A percentile compares a stretch with the other conserved stretches of the same genome.
These are phyloP conservation scores for Aspergillus costaricaensis DNA, from an alignment of 2,329 filamentous ascomycete genomes.

Conservation along the genomic window DNA sequence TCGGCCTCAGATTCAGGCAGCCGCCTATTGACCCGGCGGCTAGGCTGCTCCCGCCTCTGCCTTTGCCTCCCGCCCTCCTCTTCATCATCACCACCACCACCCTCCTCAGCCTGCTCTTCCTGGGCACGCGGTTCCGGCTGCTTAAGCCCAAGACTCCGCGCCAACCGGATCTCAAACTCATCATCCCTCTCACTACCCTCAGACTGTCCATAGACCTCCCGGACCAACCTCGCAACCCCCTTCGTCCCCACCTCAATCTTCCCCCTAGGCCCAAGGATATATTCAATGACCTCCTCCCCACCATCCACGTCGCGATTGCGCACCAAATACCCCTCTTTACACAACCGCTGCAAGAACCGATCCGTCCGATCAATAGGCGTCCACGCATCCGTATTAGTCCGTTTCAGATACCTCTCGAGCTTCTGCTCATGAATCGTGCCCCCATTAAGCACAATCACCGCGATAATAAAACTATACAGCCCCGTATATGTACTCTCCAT, in stretches of 20 bases:
- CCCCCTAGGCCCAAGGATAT: slow-evolving; percentile 80
- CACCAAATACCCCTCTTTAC: slow-evolving; percentile 80
- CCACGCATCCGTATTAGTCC: slow-evolving; percentile 73
- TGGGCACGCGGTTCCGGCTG: slow-evolving; percentile 4
- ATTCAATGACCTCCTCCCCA: slow-evolving; percentile 77
- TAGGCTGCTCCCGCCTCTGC: not conserved
- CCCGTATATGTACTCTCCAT: slow-evolving; percentile 79
- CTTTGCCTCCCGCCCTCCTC: slow-evolving; percentile 7
- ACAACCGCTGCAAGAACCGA: slow-evolving; percentile 70
- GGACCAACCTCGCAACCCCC: slow-evolving; percentile 71
- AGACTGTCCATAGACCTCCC: slow-evolving; percentile 53
- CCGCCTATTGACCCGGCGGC: not conserved
- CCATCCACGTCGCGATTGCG: slow-evolving; percentile 68
- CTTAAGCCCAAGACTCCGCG: slow-evolving; percentile 61
- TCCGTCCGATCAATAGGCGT: slow-evolving; percentile 77
- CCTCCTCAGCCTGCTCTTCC: slow-evolving; percentile 10
- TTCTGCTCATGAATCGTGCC: slow-evolving; percentile 79
- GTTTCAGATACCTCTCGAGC: slow-evolving; percentile 71
- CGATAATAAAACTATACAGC: slow-evolving; percentile 77
- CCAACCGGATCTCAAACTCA: slow-evolving; percentile 63
- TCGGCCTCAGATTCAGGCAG: slow-evolving; percentile 1
- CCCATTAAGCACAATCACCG: slow-evolving; percentile 70
- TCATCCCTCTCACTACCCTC: slow-evolving; percentile 22
- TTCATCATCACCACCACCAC: not conserved
- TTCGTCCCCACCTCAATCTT: slow-evolving; percentile 81